Evolutionary conservation across 257 asterid species (phyloP), one percentile per base, ranked within the genome.

Genomic region (Fraxinus quadrangulata): DNA sequence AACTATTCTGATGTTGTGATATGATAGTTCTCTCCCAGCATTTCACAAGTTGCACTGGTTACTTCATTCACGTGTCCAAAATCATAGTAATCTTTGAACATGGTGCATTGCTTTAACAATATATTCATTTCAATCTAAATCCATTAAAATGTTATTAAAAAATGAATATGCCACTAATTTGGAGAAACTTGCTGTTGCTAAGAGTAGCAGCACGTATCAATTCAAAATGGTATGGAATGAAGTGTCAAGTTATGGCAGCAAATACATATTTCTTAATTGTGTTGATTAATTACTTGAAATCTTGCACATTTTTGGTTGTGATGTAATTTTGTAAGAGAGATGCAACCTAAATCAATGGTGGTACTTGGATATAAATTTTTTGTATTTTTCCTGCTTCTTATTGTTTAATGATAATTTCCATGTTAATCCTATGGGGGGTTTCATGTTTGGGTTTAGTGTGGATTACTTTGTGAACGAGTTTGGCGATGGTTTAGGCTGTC

Each of bases 131-230:
- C 33, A 19, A 39, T 24, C 24, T 40, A n/a, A 4, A 34, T 65
- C 24, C 39, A 75, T 24, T 26, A 7, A 6, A 21, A 6, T 37
- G 5, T 13, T 39, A 54, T 23, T 30, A 37, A 10, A 61, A 14
- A 13, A 68, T 31, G 26, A 68, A 2, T 33, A 14, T 34, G 49
- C 72, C 33, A 23, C 39, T 63, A 13, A 30, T 78, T 65, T 65
- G 56, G 54, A 73, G 75, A 79, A 63, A 14, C 45, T 24, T 67
- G 45, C 66, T 39, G 23, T 66, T 67, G 73, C 34, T 67, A 23
- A 36, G 31, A 78, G 26, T 54, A 49, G 37, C 42, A 47, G 8
- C 70, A 51, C 26, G 21, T 66, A 36, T 24, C 68, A 61, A 23
- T 17, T 6, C 28, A 14, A 47, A 47, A 47, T 45, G 33, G 61